Evolutionary conservation across 1,139 yeast species (phyloP).

Genomic region (Scheffersomyces illinoinensis): DNA sequence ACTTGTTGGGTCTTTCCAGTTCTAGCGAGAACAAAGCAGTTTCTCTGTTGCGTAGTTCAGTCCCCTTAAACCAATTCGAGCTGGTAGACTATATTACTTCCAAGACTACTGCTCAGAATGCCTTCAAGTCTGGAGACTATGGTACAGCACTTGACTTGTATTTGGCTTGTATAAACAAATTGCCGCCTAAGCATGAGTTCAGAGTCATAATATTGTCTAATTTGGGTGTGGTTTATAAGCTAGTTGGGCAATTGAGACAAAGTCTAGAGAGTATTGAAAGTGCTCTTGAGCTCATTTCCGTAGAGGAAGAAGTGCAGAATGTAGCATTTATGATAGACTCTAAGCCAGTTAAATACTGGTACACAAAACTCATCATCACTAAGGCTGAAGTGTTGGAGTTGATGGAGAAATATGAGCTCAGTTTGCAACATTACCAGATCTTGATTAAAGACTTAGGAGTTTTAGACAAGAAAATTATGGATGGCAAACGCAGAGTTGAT

Average conservation of each 20-base stretch:
- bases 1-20: slow-evolving; percentile 14
- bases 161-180: slow-evolving; percentile 56
- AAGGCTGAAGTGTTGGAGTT: slow-evolving; percentile 85
- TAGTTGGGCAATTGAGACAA: slow-evolving; percentile 72
- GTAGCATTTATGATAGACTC: slow-evolving; percentile 35
- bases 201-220: slow-evolving; percentile 75
- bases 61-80: slow-evolving; percentile 40
- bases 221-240: slow-evolving; percentile 67
- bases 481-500: slow-evolving; percentile 80
- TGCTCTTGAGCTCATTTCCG: slow-evolving; percentile 62
- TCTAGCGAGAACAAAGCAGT: slow-evolving; percentile 1
- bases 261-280: slow-evolving; percentile 55
- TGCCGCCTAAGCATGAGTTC: slow-evolving; percentile 68
- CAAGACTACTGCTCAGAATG: slow-evolving; percentile 59
- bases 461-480: slow-evolving; percentile 64
- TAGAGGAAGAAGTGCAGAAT: slow-evolving; percentile 26
- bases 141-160: slow-evolving; percentile 63
- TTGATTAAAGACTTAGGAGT: slow-evolving; percentile 66
- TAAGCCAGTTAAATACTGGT: slow-evolving; percentile 67
- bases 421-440: slow-evolving; percentile 60
- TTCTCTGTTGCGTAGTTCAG: slow-evolving; percentile 11
- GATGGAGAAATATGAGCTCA: slow-evolving; percentile 65
- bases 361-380: slow-evolving; percentile 66
- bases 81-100: slow-evolving; percentile 56
- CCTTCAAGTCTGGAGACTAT: slow-evolving; percentile 83